These are phyloP conservation scores for Wickerhamiella bombiphila DNA, from an alignment of 805 yeast genomes.

Conservation along the genomic window DNA sequence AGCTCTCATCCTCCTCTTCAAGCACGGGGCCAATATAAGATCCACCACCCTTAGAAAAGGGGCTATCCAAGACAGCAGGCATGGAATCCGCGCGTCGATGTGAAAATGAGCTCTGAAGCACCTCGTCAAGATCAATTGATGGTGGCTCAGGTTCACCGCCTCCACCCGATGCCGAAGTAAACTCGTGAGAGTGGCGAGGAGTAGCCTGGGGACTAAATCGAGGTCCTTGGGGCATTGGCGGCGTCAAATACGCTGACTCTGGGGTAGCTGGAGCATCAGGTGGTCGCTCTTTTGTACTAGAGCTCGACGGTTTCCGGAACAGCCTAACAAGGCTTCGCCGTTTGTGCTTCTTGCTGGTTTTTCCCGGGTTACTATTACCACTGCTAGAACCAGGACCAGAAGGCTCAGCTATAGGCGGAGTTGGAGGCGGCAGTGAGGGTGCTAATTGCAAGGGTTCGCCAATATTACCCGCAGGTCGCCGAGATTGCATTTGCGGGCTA, in stretches of 20 bases:
- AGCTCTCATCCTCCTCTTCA: conserved; percentile 18
- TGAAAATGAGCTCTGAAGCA: conserved; percentile 13
- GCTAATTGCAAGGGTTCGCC: conserved; percentile 2
- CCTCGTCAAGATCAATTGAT: conserved; percentile 18
- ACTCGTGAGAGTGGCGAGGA: conserved; percentile 8
- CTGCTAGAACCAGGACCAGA: neutral
- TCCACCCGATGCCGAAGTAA: neutral
- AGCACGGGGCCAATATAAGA: conserved; percentile 15
- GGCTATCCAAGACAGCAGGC: conserved; percentile 14
- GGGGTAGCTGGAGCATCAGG: neutral
- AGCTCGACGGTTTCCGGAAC: conserved; percentile 6
- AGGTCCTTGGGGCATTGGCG: conserved; percentile 4
- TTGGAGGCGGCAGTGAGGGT: conserved; percentile 1
- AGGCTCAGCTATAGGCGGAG: neutral
- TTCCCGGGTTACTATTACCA: too few species aligned
- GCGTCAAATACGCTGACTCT: conserved; percentile 2
- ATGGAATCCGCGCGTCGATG: conserved; percentile 12
- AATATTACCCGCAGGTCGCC: neutral
- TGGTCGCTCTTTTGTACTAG: conserved; percentile 1
- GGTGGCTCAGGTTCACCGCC: conserved; percentile 10
- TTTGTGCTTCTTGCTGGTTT: neutral
- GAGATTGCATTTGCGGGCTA: neutral
- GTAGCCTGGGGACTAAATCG: conserved; percentile 4
- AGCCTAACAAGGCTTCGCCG: conserved; percentile 7
- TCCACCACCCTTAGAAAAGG: conserved; percentile 14